Conservation (phyloP, 1,284 basidiomycete species). For the Takashimella koratensis region DNA sequence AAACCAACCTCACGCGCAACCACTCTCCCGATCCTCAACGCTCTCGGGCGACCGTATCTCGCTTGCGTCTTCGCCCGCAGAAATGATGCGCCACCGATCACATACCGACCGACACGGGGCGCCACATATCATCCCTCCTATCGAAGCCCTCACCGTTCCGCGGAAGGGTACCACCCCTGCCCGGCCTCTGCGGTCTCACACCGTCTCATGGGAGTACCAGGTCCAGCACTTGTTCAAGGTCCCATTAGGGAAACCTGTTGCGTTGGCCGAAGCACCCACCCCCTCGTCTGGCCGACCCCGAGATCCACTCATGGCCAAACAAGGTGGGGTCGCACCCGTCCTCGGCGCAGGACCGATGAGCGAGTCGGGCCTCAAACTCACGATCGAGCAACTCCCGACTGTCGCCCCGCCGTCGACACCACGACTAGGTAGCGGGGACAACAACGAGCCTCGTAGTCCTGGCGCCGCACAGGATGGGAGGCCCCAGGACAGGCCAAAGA, state of each 20-base stretch:
- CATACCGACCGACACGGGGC: background rate
- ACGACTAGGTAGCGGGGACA: background rate
- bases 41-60: background rate
- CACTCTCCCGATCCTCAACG: background rate
- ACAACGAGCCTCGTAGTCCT: background rate
- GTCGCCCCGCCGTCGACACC: background rate
- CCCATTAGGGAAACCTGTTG: slow-evolving; percentile 31
- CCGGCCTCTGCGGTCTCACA: slow-evolving; percentile 26
- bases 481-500: background rate
- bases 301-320: background rate
- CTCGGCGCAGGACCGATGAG: slow-evolving; percentile 39
- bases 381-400: slow-evolving; percentile 28
- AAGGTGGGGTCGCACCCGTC: slow-evolving; percentile 15
- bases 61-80: background rate
- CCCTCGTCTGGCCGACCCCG: slow-evolving; percentile 1
- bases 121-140: background rate
- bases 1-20: background rate
- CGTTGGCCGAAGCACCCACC: background rate
- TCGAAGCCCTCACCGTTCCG: background rate
- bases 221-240: slow-evolving; percentile 38
- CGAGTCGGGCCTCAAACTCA: slow-evolving; percentile 37
- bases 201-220: slow-evolving; percentile 40
- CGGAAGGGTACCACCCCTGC: slow-evolving; percentile 37
- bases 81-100: background rate
- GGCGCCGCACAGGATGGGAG: slow-evolving; percentile 5